Percentiles rank a stretch among this genome's conserved stretches.
phyloP scores from a whole-genome alignment of 1,284 basidiomycete species.

The Cystobasidium sp. region DNA sequence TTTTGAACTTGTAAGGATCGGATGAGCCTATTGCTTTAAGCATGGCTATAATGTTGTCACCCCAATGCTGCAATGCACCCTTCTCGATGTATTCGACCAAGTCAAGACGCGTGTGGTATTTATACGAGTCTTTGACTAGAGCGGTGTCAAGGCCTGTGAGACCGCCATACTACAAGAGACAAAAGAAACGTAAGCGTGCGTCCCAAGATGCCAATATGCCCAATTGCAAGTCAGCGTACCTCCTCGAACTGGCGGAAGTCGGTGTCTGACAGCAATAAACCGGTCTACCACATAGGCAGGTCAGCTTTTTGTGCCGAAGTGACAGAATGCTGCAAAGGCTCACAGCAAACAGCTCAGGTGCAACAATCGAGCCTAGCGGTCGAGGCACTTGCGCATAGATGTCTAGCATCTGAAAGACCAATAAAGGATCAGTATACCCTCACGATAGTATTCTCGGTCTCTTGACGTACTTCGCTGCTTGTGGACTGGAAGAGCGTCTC shows the following conservation, averaged over 20 bases:
- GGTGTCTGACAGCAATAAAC: slow-evolving; percentile 89
- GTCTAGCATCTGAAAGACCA: slow-evolving; percentile 71
- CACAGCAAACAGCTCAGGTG: slow-evolving; percentile 85
- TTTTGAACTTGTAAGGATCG: slow-evolving; percentile 67
- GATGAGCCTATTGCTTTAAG: slow-evolving; percentile 70
- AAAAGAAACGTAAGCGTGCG: no score
- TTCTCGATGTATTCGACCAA: slow-evolving; percentile 77
- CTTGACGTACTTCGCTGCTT: slow-evolving; percentile 65
- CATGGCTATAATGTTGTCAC: slow-evolving; percentile 83
- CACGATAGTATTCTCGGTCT: neutral
- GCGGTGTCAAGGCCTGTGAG: slow-evolving; percentile 73
- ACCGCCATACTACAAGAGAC: slow-evolving; percentile 68
- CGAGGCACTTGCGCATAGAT: slow-evolving; percentile 86
- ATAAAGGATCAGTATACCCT: neutral
- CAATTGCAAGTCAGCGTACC: neutral
- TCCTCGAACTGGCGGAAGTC: slow-evolving; percentile 90
- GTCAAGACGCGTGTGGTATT: slow-evolving; percentile 62
- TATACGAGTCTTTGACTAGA: slow-evolving; percentile 87
- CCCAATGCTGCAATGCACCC: slow-evolving; percentile 85
- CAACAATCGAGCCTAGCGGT: slow-evolving; percentile 87
- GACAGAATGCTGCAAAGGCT: neutral
- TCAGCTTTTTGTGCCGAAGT: neutral
- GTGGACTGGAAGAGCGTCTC: slow-evolving; percentile 96
- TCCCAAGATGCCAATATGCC: no score
- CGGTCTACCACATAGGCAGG: slow-evolving; percentile 61